Evolutionary conservation across 31 red algal genomes (phyloP), one percentile per base, ranked within the genome.

Genomic region (Porphyra umbilicalis): DNA sequence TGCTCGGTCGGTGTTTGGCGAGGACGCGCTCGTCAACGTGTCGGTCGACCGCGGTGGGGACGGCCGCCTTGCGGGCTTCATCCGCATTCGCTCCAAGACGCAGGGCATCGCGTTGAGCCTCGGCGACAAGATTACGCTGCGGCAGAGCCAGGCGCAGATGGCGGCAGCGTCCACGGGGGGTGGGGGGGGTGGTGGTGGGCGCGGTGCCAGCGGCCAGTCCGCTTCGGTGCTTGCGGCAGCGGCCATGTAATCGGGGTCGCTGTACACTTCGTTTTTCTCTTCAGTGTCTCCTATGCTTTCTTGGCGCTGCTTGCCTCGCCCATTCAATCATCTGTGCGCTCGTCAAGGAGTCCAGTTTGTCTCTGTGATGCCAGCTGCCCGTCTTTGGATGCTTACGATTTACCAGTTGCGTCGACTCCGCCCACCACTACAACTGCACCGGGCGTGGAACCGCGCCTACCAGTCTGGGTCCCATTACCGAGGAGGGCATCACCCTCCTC

Each of bases 1-100:
- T 80, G 96, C 96, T 6, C 44, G 79, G 6, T 93, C 90, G 15
- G 86, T 93, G 32, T 98, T 98, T 89, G 96, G 96, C 11, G 96
- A 98, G 84, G 92, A 98, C 83, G 96, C 93, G 2, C 79, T 98
- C 33, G 82, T 95, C 74, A 98, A 98, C 39, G 79, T 98, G 30
- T 87, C 90, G 38, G 96, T 91, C 0, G 93, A 95, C 46, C 87
- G 90, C 77, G 78, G 77, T 6, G 57, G 79, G 42, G 92, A 98
- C 46, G 96, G 96, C 33, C 79, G 44, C 9, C 75, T 98, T 46
- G 87, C 85, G 46, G 96, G 96, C 0, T 85, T 89, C 35, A 92
- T 98, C 78, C 92, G 96, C 35, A 98, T 98, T 85, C 90, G 96
- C 32, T 95, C 93, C 84, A 95, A 95, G 87, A 98, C 92, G 32